Evolutionary conservation across 2,329 filamentous ascomycete genomes (phyloP), one percentile per base, ranked within the genome.

Genomic region (Cryoendolithus antarcticus): DNA sequence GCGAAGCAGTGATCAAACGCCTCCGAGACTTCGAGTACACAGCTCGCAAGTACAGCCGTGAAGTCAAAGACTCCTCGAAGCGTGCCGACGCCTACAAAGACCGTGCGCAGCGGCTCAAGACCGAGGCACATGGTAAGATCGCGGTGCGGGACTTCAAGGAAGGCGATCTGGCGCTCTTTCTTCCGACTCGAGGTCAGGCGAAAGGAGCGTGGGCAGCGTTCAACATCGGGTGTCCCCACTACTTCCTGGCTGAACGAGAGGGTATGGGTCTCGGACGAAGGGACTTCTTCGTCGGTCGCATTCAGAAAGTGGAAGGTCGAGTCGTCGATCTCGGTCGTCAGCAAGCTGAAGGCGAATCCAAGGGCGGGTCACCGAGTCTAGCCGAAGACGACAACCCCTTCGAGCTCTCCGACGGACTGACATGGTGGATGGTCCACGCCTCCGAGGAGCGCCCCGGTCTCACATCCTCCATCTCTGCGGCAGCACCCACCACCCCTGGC

Each of bases 121-220:
- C 80, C 53, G 91, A 96, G 54, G 79, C 85, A 0, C 85, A 94
- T 52, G 85, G 94, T 50, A 96, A 96, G 67, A 95, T 98, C 55
- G 88, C 91, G 2, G 95, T 91, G 58, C 81, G 82, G 44, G 80
- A 89, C 37, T 98, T 98, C 67, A 96, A 95, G 56, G 88, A 95
- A 60, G 89, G 91, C 6, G 91, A 98, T 55, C 71, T 98, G 9
- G 91, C 89, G 9, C 64, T 98, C 2, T 98, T 98, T 65, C 65
- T 98, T 31, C 91, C 91, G 0, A 98, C 91, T 0, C 74, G 89
- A 29, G 96, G 95, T 57, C 88, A 96, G 62, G 84, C 83, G 30
- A 91, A 86, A 4, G 82, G 89, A 10, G 89, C 91, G 1, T 98
- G 91, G 91, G 91, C 91, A 4, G 91, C 91, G 1, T 98, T 98